These are phyloP conservation scores for Aspergillus proliferans DNA, from an alignment of 2,329 filamentous ascomycete species.

Conservation along the genomic window DNA sequence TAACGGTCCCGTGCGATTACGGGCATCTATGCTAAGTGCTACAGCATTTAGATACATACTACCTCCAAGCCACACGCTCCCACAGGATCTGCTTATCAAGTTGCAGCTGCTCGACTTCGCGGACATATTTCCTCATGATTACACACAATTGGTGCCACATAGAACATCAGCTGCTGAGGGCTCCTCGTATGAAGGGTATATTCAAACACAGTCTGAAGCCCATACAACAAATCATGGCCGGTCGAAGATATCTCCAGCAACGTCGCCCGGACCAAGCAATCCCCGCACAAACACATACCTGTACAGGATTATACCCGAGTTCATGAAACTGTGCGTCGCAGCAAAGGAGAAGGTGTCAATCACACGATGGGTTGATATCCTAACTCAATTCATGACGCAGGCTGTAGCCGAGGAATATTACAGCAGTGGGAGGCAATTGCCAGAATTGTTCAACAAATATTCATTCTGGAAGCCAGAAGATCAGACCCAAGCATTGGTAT, in stretches of 20 bases:
- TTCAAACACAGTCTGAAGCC: background rate
- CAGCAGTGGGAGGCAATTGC: constrained; percentile 27
- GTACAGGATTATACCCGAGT: constrained; percentile 32
- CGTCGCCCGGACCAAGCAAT: background rate
- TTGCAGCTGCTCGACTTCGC: constrained; percentile 44
- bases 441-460: constrained; percentile 35
- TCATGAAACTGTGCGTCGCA: constrained; percentile 43
- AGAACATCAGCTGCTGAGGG: background rate
- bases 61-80: constrained; percentile 31
- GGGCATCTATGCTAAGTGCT: background rate
- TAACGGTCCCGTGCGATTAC: too few species aligned
- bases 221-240: background rate
- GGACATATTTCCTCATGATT: constrained; percentile 39
- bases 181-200: background rate
- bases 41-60: constrained; percentile 42
- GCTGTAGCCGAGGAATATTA: constrained; percentile 45
- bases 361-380: constrained; percentile 41
- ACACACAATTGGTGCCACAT: constrained; percentile 10
- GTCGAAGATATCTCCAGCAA: background rate
- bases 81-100: constrained; percentile 42
- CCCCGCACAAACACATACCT: background rate
- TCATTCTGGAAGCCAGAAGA: constrained; percentile 40
- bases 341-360: constrained; percentile 25
- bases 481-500: constrained; percentile 30
- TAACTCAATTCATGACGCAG: constrained; percentile 46